phyloP scores from a whole-genome alignment of 78 protist genomes.

The Dictyostelium citrinum region DNA sequence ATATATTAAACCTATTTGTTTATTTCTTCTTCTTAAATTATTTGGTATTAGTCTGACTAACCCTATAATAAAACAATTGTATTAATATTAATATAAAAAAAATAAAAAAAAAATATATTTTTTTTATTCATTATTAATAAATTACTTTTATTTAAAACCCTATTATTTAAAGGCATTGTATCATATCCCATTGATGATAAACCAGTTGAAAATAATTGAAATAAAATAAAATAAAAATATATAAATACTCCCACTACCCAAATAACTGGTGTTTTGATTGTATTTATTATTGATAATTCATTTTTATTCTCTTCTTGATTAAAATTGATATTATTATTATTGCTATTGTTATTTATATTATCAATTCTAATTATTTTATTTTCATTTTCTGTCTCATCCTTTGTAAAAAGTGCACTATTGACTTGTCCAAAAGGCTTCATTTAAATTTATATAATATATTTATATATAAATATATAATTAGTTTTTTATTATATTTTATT shows the following conservation, averaged over 20 bases:
- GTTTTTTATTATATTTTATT: not conserved
- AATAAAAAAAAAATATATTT: no score
- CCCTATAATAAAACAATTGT: not conserved
- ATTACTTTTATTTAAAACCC: not conserved
- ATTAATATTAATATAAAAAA: no score
- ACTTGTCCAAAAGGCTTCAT: not conserved
- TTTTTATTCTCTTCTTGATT: not conserved
- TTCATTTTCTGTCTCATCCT: not conserved
- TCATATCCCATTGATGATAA: not conserved
- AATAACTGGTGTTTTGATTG: not conserved
- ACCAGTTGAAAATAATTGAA: not conserved
- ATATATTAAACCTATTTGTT: not conserved
- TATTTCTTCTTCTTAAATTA: not conserved
- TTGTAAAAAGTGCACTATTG: not conserved
- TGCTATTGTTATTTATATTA: not conserved
- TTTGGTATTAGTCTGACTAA: not conserved
- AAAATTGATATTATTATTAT: not conserved
- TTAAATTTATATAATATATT: not conserved
- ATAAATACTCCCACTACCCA: not conserved
- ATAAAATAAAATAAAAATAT: not conserved
- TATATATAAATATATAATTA: not conserved
- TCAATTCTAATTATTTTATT: not conserved
- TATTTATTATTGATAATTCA: not conserved
- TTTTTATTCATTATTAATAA: no score
- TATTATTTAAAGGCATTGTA: not conserved